Conservation (phyloP, 345 rosid species). For the Hirschfeldia incana region DNA sequence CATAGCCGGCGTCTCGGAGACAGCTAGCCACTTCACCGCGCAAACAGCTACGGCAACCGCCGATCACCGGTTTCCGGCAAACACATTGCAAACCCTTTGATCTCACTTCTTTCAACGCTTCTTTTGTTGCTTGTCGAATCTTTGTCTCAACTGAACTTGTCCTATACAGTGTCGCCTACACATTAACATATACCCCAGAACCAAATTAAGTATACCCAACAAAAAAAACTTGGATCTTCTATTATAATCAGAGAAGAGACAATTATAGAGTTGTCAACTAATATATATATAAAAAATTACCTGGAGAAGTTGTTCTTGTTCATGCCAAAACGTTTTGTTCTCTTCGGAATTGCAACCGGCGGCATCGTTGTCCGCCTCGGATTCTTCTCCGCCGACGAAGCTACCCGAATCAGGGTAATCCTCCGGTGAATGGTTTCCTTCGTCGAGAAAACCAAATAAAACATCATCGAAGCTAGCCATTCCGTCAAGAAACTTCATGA, state of each 20-base stretch:
- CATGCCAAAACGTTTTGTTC: conserved; percentile 62
- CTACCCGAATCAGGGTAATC: conserved; percentile 25
- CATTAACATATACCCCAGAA: conserved; percentile 7
- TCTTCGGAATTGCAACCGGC: conserved; percentile 43
- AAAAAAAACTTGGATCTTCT: neutral
- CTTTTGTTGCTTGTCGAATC: conserved; percentile 65
- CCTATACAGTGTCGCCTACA: conserved; percentile 66
- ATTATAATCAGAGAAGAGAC: neutral
- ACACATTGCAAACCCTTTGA: conserved; percentile 43
- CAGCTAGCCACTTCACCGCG: conserved; percentile 50
- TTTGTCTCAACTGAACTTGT: conserved; percentile 66
- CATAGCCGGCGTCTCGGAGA: conserved; percentile 60
- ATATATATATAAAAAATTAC: conserved; percentile 34
- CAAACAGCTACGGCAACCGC: conserved; percentile 63
- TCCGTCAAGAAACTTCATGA: conserved; percentile 54
- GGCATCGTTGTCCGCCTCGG: conserved; percentile 37
- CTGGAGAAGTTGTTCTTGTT: conserved; percentile 76
- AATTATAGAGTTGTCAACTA: neutral
- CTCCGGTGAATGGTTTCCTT: conserved; percentile 36
- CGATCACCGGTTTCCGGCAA: conserved; percentile 49
- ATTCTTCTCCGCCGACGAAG: conserved; percentile 20
- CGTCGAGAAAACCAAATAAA: conserved; percentile 61
- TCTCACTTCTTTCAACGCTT: conserved; percentile 48
- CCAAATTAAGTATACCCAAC: conserved; percentile 13
- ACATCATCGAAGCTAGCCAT: conserved; percentile 58